Evolutionary conservation across 495 filamentous ascomycete genomes (phyloP), one percentile per base, ranked within the genome.

Genomic region (Neurospora tetrasperma): DNA sequence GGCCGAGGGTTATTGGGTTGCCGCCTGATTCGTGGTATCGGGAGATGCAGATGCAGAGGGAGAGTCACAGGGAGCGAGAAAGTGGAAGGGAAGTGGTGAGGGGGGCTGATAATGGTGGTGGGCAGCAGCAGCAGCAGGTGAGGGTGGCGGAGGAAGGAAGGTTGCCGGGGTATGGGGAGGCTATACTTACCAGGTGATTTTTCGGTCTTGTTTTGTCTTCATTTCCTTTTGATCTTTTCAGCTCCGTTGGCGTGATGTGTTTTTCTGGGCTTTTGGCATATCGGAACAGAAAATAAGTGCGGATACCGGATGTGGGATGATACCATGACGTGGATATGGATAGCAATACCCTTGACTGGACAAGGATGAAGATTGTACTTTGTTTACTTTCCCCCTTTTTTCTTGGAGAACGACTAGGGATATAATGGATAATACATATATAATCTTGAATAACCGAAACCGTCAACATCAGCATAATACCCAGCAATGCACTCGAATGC

Each of bases 1-100:
- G 78, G 46, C 88, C 88, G 16, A 79, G 85, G 69, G 75, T 83
- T 7, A 71, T 88, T 18, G 79, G 79, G 31, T 73, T 80, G 9
- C 83, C 80, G 14, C 74, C 74, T 2, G 69, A 78, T 8, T 71
- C 76, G 16, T 79, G 75, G 40, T 48, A 73, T 27, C 71, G 66
- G 42, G 43, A 46, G 31, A 35, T 2, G 54, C 54, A 35, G 14
- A 66, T 31, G 54, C n/a, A 54, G 23, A 62, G 54, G 6, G 5
- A 5, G 12, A 4, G 20, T 5, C 20, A 54, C 8, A 62, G 20
- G 20, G 46, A 54, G 46, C 1, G 43, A 9, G 54, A 5, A 16
- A 1, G 2, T 5, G 48, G 48, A 31, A 18, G 54, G 2, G 20
- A 59, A 5, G 5, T 41, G 40, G 2, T 41, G 40, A 41, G 20